These are phyloP conservation scores for Nemania serpens DNA, from an alignment of 2,329 filamentous ascomycete genomes.

Conservation along the genomic window DNA sequence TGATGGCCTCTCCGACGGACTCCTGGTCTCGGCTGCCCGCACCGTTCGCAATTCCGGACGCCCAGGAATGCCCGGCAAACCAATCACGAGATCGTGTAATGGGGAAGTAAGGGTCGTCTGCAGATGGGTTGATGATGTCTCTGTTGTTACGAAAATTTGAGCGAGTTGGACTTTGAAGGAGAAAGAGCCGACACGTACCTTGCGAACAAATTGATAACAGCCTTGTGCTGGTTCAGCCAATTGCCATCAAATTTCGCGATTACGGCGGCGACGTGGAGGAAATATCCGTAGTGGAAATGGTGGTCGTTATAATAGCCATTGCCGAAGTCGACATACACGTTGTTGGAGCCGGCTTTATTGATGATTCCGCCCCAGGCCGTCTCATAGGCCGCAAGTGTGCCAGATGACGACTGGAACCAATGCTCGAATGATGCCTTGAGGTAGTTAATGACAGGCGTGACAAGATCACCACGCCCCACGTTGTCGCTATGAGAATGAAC, in stretches of 20 bases:
- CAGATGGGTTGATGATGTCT: slow-evolving; percentile 19
- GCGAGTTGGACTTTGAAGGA: not conserved
- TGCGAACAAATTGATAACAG: slow-evolving; percentile 11
- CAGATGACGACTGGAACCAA: slow-evolving; percentile 9
- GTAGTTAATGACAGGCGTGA: slow-evolving; percentile 12
- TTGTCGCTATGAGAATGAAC: slow-evolving; percentile 2
- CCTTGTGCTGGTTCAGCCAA: slow-evolving; percentile 12
- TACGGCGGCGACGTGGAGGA: slow-evolving; percentile 14
- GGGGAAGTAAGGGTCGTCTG: slow-evolving; percentile 14
- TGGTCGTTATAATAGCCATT: slow-evolving; percentile 19
- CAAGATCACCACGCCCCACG: slow-evolving; percentile 11
- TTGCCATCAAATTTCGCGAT: slow-evolving; percentile 11
- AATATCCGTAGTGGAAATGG: slow-evolving; percentile 19
- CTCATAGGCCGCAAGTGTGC: slow-evolving; percentile 8
- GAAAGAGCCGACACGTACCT: slow-evolving; percentile 3
- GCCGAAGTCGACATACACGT: slow-evolving; percentile 15
- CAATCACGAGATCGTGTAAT: slow-evolving; percentile 15
- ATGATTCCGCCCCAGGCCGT: slow-evolving; percentile 17
- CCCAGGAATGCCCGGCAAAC: slow-evolving; percentile 17
- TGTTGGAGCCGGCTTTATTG: slow-evolving; percentile 11
- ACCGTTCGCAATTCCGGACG: slow-evolving; percentile 14
- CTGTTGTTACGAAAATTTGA: not conserved
- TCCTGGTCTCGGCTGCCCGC: slow-evolving; percentile 15
- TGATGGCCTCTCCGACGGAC: slow-evolving; percentile 10
- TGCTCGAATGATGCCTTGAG: slow-evolving; percentile 12